Conservation (phyloP, 768 basidiomycete genomes). For the Calocybe gangraenosa region DNA sequence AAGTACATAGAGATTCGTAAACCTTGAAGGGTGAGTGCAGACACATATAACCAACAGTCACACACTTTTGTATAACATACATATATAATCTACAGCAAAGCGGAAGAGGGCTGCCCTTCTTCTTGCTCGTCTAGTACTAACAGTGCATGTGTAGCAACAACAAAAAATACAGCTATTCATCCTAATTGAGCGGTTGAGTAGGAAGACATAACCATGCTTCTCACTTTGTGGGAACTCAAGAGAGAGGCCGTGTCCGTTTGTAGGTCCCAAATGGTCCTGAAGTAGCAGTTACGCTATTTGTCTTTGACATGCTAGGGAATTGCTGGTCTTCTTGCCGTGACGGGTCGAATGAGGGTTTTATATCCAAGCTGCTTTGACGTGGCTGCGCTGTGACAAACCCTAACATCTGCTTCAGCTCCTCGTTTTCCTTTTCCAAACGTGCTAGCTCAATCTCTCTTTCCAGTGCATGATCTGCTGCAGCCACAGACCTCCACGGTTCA, state of each 20-base stretch:
- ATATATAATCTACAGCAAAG: no score
- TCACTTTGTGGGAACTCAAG: constrained; percentile 9
- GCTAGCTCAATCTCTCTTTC: constrained; percentile 90
- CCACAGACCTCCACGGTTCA: constrained; percentile 32
- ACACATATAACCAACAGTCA: no score
- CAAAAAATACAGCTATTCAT: no score
- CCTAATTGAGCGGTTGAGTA: no score
- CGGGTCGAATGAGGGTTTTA: constrained; percentile 16
- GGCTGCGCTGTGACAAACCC: constrained; percentile 37
- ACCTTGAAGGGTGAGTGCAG: no score
- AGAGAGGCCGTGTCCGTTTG: constrained; percentile 27
- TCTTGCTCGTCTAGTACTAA: no score
- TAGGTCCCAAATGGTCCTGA: constrained; percentile 42
- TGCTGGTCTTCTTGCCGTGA: constrained; percentile 20
- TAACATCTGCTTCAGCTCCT: constrained; percentile 69
- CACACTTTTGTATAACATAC: no score
- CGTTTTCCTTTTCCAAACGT: constrained; percentile 85
- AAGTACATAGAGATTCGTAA: no score
- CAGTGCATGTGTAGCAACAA: no score
- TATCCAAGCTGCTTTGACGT: constrained; percentile 19
- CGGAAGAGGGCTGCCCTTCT: no score
- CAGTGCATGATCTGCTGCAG: constrained; percentile 68
- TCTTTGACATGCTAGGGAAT: constrained; percentile 19
- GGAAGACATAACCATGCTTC: no score
- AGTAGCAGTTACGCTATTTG: constrained; percentile 13